These are phyloP conservation scores for Ormosia semicastrata DNA, from an alignment of 306 rosid genomes.

Conservation along the genomic window DNA sequence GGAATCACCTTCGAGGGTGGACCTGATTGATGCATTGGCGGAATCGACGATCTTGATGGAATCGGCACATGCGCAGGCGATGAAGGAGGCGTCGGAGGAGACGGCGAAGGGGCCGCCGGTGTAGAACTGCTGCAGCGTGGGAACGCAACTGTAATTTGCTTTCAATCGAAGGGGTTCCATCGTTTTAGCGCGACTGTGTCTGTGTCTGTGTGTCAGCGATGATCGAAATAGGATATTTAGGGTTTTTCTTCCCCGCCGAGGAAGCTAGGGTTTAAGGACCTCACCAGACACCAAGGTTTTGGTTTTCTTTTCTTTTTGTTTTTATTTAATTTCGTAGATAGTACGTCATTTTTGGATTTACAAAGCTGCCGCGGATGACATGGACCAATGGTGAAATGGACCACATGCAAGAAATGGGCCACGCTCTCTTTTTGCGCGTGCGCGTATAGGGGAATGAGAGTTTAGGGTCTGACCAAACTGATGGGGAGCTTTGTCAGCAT, in stretches of 20 bases:
- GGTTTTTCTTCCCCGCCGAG: not conserved
- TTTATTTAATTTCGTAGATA: too few relatives aligned
- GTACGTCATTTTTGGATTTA: too few relatives aligned
- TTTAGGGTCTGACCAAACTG: too few relatives aligned
- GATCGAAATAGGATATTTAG: not conserved
- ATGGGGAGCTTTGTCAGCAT: too few relatives aligned
- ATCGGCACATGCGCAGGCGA: constrained; percentile 73
- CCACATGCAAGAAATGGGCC: too few relatives aligned
- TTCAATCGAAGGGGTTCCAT: constrained; percentile 52
- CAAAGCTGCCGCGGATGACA: too few relatives aligned
- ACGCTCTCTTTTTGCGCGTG: too few relatives aligned
- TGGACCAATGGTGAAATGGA: too few relatives aligned
- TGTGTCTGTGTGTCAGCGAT: not conserved
- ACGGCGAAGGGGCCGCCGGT: constrained; percentile 78
- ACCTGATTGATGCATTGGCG: constrained; percentile 59
- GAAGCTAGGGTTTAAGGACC: not conserved
- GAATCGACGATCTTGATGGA: constrained; percentile 79
- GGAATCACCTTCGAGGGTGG: constrained; percentile 70
- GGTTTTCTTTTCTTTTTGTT: not conserved
- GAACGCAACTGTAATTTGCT: constrained; percentile 63
- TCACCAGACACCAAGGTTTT: not conserved
- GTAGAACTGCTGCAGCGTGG: constrained; percentile 81
- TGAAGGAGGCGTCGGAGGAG: constrained; percentile 76
- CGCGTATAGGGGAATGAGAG: too few relatives aligned
- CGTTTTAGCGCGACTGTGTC: not conserved